Base-by-base conservation (phyloP, 305 asterid genomes). In the Vinca major region DNA sequence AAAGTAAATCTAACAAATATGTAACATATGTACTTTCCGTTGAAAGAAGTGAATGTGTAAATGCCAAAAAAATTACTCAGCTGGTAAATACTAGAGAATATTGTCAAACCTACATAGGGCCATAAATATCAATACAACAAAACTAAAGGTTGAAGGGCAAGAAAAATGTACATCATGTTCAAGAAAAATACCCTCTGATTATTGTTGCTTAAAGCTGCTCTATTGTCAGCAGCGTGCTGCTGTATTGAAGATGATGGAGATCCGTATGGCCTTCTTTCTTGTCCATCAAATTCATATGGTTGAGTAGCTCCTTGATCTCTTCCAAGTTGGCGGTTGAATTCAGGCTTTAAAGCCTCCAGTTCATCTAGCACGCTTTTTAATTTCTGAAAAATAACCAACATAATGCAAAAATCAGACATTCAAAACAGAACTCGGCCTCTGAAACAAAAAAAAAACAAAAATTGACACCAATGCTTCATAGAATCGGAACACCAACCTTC, bases 341-440 rank as follows among this genome's bases (percentile, higher is more conserved):
- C 74, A 44, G 97, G 95, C 81, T 87, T 87, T 78, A 92, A 73
- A 16, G 54, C 68, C 81, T 92, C 97, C 65, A 90, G 85, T 86
- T 86, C 96, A 73, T 84, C 88, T 58, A 90, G 68, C 80, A 88
- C 93, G 36, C 71, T 67, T 10, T 65, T 71, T 81, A 87, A 77
- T 79, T 75, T 88, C 96, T 88, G 88, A 83, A 75, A 77, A 71
- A 65, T 61, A 69, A 63, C 37, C 65, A 64, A 63, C 21, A 70
- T 58, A 41, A 67, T 68, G 65, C 49, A 63, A 69, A 45, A 74
- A 78, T 62, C 41, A 63, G 41, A 75, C 73, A 67, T 49, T 33
- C 65, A 62, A 64, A 33, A 39, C 20, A 2, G 9, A 53, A 13
- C 21, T 2, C 48, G 11, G 8, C 11, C 9, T 53, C 21, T 21